A percentile compares a stretch with the other conserved stretches of the same genome.
These are phyloP conservation scores for Melampsora larici-populina DNA, from an alignment of 1,284 basidiomycete genomes.

Conservation along the genomic window DNA sequence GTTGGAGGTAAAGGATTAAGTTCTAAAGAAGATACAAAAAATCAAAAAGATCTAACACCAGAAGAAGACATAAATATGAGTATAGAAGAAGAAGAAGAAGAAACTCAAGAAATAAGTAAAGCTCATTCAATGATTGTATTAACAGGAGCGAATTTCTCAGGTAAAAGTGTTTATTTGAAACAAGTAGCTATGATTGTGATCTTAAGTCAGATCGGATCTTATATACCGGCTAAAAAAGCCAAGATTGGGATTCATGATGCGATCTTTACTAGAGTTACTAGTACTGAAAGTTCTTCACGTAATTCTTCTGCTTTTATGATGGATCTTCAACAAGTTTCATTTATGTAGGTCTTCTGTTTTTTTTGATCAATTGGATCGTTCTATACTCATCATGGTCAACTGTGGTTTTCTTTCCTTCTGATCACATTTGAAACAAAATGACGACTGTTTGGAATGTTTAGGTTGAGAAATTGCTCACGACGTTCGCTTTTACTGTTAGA, in stretches of 20 bases:
- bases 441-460: background rate
- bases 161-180: conserved; percentile 84
- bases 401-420: no score
- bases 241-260: conserved; percentile 83
- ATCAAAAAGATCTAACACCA: background rate
- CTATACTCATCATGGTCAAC: background rate
- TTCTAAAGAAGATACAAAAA: background rate
- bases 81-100: background rate
- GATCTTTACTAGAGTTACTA: conserved; percentile 66
- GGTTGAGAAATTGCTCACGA: conserved; percentile 36
- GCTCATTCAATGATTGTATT: conserved; percentile 26
- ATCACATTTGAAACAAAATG: background rate
- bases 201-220: conserved; percentile 86
- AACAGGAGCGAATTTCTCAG: conserved; percentile 41
- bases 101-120: no score
- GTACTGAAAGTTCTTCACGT: conserved; percentile 29
- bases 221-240: conserved; percentile 80
- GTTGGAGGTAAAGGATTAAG: background rate
- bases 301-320: conserved; percentile 41
- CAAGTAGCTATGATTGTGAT: conserved; percentile 87
- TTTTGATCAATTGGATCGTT: background rate
- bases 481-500: conserved; percentile 37
- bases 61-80: background rate
- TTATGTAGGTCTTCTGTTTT: conserved; percentile 16
- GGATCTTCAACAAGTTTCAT: conserved; percentile 38